Percentiles rank a stretch among this genome's conserved stretches.
Conservation (phyloP, 2,329 filamentous ascomycete species). For the Aspergillus texensis region DNA sequence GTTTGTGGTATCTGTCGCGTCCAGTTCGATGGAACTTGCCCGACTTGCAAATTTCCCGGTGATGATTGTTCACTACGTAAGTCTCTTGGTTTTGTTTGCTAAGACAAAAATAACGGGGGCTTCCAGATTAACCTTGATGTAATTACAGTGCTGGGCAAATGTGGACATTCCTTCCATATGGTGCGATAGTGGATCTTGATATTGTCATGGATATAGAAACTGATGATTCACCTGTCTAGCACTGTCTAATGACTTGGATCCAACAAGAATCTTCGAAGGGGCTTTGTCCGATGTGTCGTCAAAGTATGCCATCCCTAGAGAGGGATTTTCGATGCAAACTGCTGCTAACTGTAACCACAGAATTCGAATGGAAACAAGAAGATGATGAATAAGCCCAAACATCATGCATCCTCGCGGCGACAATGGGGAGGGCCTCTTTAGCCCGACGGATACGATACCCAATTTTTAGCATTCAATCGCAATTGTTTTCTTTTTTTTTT, state of each 20-base stretch:
- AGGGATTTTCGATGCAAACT: neutral
- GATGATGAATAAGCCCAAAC: constrained; percentile 31
- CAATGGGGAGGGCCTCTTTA: constrained; percentile 8
- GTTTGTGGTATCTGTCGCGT: constrained; percentile 98
- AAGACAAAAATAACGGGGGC: too few relatives aligned
- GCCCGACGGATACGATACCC: constrained; percentile 3
- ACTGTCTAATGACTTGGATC: constrained; percentile 87
- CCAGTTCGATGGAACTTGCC: constrained; percentile 96
- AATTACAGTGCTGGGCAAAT: constrained; percentile 82
- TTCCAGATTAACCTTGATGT: neutral
- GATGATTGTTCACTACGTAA: constrained; percentile 90
- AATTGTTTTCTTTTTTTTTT: neutral
- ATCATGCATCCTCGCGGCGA: neutral
- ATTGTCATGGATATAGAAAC: constrained; percentile 9
- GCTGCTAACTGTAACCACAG: constrained; percentile 35
- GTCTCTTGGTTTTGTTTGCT: constrained; percentile 37
- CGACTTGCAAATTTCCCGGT: constrained; percentile 95
- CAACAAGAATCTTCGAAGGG: constrained; percentile 91
- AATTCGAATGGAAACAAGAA: constrained; percentile 58
- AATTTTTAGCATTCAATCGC: neutral
- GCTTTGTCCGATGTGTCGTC: constrained; percentile 96
- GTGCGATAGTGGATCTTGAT: constrained; percentile 50
- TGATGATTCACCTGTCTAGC: constrained; percentile 56
- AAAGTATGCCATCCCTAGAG: constrained; percentile 62
- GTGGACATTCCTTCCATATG: constrained; percentile 98